A percentile compares a stretch with the other conserved stretches of the same genome.
Evolutionary conservation across 106 monocot species (phyloP).

Genomic region (Acorus calamus): DNA sequence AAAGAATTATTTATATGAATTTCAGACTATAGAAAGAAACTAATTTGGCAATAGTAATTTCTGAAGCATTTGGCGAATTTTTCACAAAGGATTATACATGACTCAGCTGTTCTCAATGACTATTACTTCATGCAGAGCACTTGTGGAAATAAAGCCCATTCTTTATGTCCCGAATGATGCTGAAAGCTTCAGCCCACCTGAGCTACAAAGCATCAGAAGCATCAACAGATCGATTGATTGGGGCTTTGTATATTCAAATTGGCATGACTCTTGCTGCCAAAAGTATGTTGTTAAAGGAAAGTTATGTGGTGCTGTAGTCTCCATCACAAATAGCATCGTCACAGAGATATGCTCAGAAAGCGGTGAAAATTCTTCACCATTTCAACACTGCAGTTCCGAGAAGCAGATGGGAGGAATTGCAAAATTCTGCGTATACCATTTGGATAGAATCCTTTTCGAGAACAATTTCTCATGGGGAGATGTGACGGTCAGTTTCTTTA

Average conservation of each 20-base stretch:
- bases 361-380: slow-evolving; percentile 6
- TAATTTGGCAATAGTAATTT: too few relatives aligned
- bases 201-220: not conserved
- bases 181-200: slow-evolving; percentile 6
- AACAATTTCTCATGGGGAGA: slow-evolving; percentile 58
- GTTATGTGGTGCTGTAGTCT: slow-evolving; percentile 47
- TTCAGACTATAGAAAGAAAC: too few relatives aligned
- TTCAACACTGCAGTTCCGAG: slow-evolving; percentile 4
- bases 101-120: too few relatives aligned
- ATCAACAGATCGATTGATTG: slow-evolving; percentile 2
- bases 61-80: too few relatives aligned
- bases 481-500: slow-evolving; percentile 40
- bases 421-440: slow-evolving; percentile 38
- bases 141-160: slow-evolving; percentile 79
- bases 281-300: slow-evolving; percentile 40
- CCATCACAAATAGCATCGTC: slow-evolving; percentile 40
- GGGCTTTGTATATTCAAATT: slow-evolving; percentile 19
- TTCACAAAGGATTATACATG: too few relatives aligned
- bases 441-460: slow-evolving; percentile 44
- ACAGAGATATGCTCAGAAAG: slow-evolving; percentile 26
- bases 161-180: slow-evolving; percentile 37
- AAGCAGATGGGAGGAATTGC: slow-evolving; percentile 34
- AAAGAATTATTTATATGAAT: too few relatives aligned
- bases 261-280: slow-evolving; percentile 43
- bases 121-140: slow-evolving; percentile 45